A percentile compares a stretch with the other conserved stretches of the same genome.
Evolutionary conservation across 1,284 basidiomycete species (phyloP).

Genomic region (Cutaneotrichosporon dermatis): DNA sequence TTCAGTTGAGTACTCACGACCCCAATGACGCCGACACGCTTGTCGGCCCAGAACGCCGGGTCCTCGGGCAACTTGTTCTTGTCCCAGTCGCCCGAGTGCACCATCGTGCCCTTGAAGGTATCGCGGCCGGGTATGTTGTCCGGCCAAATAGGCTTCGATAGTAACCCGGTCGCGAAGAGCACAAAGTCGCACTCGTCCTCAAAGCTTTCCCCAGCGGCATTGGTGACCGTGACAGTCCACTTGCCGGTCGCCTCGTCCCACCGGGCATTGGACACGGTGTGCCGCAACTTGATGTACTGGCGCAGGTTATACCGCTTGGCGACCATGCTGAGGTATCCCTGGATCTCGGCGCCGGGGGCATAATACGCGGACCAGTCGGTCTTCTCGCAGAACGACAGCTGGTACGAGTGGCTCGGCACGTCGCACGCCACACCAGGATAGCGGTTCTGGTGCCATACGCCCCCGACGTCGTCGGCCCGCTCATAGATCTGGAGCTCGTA

Average conservation of each 20-base stretch:
- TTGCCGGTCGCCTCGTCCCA: constrained; percentile 27
- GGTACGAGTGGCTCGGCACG: constrained; percentile 32
- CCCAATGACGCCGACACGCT: constrained; percentile 18
- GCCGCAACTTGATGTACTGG: constrained; percentile 29
- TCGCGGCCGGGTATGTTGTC: constrained; percentile 13
- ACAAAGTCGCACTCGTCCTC: constrained; percentile 34
- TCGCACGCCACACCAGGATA: constrained; percentile 37
- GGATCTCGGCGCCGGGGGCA: constrained; percentile 29
- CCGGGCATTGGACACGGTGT: constrained; percentile 26
- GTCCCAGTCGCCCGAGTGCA: constrained; percentile 29
- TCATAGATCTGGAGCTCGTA: constrained; percentile 11
- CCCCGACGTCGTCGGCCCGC: constrained; percentile 11
- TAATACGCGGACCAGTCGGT: constrained; percentile 28
- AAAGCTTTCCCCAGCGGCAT: constrained; percentile 5
- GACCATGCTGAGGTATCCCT: constrained; percentile 27
- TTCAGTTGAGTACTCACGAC: background rate
- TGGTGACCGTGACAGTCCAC: constrained; percentile 28
- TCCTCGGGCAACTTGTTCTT: constrained; percentile 4
- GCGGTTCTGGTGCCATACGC: constrained; percentile 23
- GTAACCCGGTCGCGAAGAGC: constrained; percentile 32
- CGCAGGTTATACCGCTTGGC: constrained; percentile 27
- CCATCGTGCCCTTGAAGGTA: constrained; percentile 26
- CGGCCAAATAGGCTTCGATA: constrained; percentile 30
- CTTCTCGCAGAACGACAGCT: constrained; percentile 27
- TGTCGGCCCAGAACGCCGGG: constrained; percentile 14